Evolutionary conservation across 2,329 filamentous ascomycete species (phyloP), one percentile per base, ranked within the genome.

Genomic region (Stagonosporopsis rhizophila): DNA sequence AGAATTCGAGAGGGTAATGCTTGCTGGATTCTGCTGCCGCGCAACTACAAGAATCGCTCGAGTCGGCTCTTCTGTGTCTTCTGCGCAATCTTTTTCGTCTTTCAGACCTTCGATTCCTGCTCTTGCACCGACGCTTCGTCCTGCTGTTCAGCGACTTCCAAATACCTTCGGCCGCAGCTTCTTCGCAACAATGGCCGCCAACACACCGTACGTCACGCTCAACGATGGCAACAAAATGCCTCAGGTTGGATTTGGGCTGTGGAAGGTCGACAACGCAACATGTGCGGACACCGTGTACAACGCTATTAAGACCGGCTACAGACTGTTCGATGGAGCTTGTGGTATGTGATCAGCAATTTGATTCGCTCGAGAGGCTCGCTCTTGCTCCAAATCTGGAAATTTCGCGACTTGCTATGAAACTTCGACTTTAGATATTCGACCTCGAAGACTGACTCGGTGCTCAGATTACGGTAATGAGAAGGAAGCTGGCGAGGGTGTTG

Each of bases 201-300:
- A 67, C 41, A 63, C 64, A 17, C 73, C 72, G 5, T 65, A 62
- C 47, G 58, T 75, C 48, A 64, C 64, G 39, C 64, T 75, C 34
- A 74, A 72, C 49, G 69, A 75, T 76, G 86, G 87, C 77, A 72
- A 84, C 67, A 81, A 89, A 68, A 91, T 91, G 89, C 89, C 88
- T 71, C 85, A 88, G 75, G 87, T 91, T 64, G 89, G 89, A 76
- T 90, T 90, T 74, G 89, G 89, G 57, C 84, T 94, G 65, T 95
- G 91, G 91, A 95, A 95, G 81, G 89, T 95, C 63, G 86, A 86
- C 75, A 89, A 89, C 65, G 84, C 85, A 50, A 87, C 85, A 52
- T 87, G 85, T 72, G 87, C 90, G 68, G 89, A 94, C 68, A 86
- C 85, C 58, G 87, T 94, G 66, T 94, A 94, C 82, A 88, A 92